Conservation (phyloP, 1,284 basidiomycete genomes). For the Porodaedalea pini region DNA sequence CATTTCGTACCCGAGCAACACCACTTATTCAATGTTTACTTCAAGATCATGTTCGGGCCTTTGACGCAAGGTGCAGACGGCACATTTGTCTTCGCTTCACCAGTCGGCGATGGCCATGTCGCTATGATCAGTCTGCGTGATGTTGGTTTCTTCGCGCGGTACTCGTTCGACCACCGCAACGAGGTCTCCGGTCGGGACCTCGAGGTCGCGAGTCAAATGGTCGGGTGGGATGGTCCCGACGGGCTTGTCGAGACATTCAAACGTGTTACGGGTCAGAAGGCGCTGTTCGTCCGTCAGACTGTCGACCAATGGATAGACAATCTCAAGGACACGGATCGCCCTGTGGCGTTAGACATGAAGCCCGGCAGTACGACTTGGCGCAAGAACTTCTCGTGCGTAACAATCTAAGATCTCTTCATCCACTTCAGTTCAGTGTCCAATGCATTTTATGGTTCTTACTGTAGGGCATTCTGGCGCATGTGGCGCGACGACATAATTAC, state of each 20-base stretch:
- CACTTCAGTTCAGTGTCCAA: neutral
- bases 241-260: slow-evolving; percentile 39
- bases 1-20: neutral
- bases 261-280: slow-evolving; percentile 42
- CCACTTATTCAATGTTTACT: neutral
- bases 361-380: slow-evolving; percentile 25
- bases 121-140: slow-evolving; percentile 46
- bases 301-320: slow-evolving; percentile 41
- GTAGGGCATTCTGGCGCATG: slow-evolving; percentile 36
- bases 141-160: slow-evolving; percentile 45
- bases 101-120: slow-evolving; percentile 37
- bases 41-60: slow-evolving; percentile 29
- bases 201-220: slow-evolving; percentile 40
- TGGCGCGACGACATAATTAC: slow-evolving; percentile 42
- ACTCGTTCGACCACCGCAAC: slow-evolving; percentile 42
- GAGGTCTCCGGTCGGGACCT: slow-evolving; percentile 39
- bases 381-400: slow-evolving; percentile 36
- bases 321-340: slow-evolving; percentile 32
- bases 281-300: slow-evolving; percentile 35
- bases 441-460: neutral
- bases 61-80: slow-evolving; percentile 39
- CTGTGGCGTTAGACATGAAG: slow-evolving; percentile 28
- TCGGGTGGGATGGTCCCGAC: slow-evolving; percentile 37
- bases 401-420: neutral
- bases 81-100: slow-evolving; percentile 42